Conservation (phyloP, 257 asterid species). For the Ilex aquifolium region DNA sequence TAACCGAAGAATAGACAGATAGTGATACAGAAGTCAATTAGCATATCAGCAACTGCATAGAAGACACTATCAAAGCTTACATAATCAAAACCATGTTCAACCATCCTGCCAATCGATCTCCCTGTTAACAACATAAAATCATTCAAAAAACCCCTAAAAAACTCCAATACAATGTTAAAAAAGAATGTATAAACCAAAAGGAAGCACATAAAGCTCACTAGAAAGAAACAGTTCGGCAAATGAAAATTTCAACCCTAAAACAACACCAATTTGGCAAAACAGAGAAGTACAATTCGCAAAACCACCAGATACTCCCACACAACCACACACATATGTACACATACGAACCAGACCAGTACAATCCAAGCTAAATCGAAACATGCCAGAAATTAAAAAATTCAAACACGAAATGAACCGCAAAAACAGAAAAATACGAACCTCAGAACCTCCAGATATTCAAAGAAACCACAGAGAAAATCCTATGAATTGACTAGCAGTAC, state of each 20-base stretch:
- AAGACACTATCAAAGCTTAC: no score
- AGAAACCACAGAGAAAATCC: not conserved
- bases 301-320: not conserved
- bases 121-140: no score
- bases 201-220: no score
- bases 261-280: not conserved
- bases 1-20: not conserved
- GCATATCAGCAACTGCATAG: no score
- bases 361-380: not conserved
- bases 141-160: no score
- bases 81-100: no score
- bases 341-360: not conserved
- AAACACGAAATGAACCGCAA: not conserved
- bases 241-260: not conserved
- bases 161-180: no score
- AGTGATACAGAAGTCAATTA: not conserved
- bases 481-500: not conserved
- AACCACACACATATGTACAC: not conserved
- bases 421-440: slow-evolving; percentile 1
- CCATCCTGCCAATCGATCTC: no score
- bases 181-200: no score
- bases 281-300: not conserved
- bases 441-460: not conserved
- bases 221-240: not conserved
- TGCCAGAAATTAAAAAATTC: not conserved